Base-by-base conservation (phyloP, 306 rosid genomes). In the Castanospermum australe region DNA sequence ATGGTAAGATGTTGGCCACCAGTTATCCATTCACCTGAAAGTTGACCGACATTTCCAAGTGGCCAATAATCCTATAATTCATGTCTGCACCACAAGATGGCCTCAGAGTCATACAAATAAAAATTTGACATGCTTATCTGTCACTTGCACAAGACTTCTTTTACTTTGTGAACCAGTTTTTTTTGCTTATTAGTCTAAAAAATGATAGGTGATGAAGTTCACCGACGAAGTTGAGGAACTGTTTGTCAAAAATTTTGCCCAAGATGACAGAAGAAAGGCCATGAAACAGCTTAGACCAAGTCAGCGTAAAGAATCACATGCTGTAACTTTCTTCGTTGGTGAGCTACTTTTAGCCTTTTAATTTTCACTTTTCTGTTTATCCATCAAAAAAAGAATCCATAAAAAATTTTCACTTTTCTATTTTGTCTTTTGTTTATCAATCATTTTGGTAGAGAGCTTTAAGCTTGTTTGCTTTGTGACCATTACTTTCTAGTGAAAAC, bases 261-360 rank as follows among this genome's bases (percentile, higher is more conserved):
- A 86, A 57, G 97, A 93, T 67, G 86, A 96, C 81, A 33, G 91
- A 59, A 84, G 97, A 56, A 96, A 96, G 87, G 99, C 97, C 88
- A 90, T 96, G 96, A 96, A 93, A 67, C 93, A 91, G 86, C 98
- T 96, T 52, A 93, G 86, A 82, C 99, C 99, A 4, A 90, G 72
- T 24, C 97, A 90, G 68, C 84, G 78, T 3, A 87, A 90, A 84
- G 98, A 93, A 77, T 93, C 98, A 50, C 99, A 96, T 79, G 71
- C 93, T 22, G 90, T 88, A 51, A 89, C 99, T 33, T 93, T 96
- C 89, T 93, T 93, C 85, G 92, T 91, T 77, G 99, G 99, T 93
- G 63, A 88, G 97, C 75, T 70, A 25, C 77, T 66, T 42, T 80
- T 74, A 33, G 32, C n/a, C 78, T n/a, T 50, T 78, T 35, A 35